A percentile compares a stretch with the other conserved stretches of the same genome.
phyloP scores from a whole-genome alignment of 306 rosid species.

The Medicago arabica region DNA sequence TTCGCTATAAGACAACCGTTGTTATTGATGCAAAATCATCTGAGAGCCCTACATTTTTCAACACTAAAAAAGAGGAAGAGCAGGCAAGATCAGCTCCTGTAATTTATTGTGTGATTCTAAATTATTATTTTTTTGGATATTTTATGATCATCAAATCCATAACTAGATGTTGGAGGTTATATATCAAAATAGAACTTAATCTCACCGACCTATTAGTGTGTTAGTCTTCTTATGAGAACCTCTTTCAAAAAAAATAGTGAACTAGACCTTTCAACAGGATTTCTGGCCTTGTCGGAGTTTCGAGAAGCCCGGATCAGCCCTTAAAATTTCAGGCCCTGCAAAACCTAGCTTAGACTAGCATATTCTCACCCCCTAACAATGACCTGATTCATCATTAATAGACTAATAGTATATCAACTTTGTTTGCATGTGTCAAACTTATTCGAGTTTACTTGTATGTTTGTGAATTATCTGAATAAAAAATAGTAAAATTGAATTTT shows the following conservation, averaged over 20 bases:
- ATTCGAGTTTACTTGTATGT: neutral
- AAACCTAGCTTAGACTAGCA: too few relatives aligned
- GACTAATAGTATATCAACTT: neutral
- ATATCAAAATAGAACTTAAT: too few relatives aligned
- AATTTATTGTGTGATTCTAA: neutral
- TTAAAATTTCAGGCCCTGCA: too few relatives aligned
- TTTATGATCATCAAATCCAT: neutral
- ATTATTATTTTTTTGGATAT: neutral
- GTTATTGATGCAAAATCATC: constrained; percentile 37
- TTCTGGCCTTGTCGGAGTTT: too few relatives aligned
- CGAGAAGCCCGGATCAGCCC: too few relatives aligned
- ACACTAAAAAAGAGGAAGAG: constrained; percentile 43
- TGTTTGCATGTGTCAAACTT: neutral
- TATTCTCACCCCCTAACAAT: too few relatives aligned
- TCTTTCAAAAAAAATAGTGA: neutral
- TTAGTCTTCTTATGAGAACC: neutral
- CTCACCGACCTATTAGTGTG: neutral
- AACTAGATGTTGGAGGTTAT: neutral
- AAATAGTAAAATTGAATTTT: neutral
- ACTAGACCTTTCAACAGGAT: neutral
- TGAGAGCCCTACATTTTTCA: constrained; percentile 37
- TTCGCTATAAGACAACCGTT: constrained; percentile 35
- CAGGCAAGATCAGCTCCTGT: constrained; percentile 42
- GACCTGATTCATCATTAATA: too few relatives aligned
- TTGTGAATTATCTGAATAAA: neutral